These are phyloP conservation scores for Nothophaeocryptopus gaeumannii DNA, from an alignment of 2,329 filamentous ascomycete genomes.

Conservation along the genomic window DNA sequence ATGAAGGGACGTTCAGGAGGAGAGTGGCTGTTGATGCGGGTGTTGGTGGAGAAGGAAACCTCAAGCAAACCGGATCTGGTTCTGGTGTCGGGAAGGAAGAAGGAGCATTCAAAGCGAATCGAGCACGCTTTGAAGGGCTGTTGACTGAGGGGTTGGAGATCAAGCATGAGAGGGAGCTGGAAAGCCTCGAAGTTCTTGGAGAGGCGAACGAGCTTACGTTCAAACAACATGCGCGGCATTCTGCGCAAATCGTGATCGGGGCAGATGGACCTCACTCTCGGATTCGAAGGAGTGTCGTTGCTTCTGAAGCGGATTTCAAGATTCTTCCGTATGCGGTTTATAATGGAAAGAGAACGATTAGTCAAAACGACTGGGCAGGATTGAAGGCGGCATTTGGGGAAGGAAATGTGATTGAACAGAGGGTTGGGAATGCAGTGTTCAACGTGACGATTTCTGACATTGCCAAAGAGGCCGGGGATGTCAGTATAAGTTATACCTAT, in stretches of 20 bases:
- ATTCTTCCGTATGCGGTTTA: slow-evolving; percentile 40
- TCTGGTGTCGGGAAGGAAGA: neutral
- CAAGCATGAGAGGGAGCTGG: slow-evolving; percentile 32
- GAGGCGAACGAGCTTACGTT: slow-evolving; percentile 4
- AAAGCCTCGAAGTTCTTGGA: slow-evolving; percentile 4
- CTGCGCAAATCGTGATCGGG: slow-evolving; percentile 31
- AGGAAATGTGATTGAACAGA: slow-evolving; percentile 29
- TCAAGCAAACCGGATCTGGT: slow-evolving; percentile 10
- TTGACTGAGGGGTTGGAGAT: slow-evolving; percentile 39
- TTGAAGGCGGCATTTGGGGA: slow-evolving; percentile 18
- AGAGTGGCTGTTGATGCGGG: slow-evolving; percentile 35
- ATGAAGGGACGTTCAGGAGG: slow-evolving; percentile 33
- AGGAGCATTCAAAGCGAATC: slow-evolving; percentile 36
- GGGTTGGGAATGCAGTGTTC: slow-evolving; percentile 26
- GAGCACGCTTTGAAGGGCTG: slow-evolving; percentile 36
- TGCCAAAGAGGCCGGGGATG: slow-evolving; percentile 12
- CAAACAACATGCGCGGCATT: slow-evolving; percentile 5
- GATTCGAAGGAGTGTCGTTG: slow-evolving; percentile 28
- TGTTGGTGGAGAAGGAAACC: slow-evolving; percentile 28
- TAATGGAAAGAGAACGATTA: slow-evolving; percentile 33
- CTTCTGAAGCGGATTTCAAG: slow-evolving; percentile 27
- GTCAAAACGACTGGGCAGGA: slow-evolving; percentile 12
- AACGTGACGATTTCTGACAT: slow-evolving; percentile 36
- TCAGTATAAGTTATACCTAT: slow-evolving; percentile 41
- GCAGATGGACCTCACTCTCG: slow-evolving; percentile 41